Conservation (phyloP, 139 green algal genomes). For the Raphidocelis subcapitata region DNA sequence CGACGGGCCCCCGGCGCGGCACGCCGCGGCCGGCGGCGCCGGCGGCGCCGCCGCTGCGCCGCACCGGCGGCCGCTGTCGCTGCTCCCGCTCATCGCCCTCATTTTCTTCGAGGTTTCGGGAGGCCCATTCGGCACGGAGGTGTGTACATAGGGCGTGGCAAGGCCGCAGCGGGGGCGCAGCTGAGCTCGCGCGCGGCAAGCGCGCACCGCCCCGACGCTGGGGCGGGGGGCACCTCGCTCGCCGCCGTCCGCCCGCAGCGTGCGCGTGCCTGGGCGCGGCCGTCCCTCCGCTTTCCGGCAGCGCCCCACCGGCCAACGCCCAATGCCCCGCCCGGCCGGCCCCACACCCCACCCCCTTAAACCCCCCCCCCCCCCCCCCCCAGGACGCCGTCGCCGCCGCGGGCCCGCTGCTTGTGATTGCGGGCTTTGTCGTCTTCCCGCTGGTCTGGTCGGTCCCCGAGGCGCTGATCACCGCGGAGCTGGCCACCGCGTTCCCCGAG, state of each 20-base stretch:
- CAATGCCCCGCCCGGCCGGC: background rate
- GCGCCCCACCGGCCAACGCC: too few species aligned
- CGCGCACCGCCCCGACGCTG: background rate
- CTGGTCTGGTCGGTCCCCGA: slow-evolving; percentile 91
- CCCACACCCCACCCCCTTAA: background rate
- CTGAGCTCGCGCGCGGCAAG: background rate
- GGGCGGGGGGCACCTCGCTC: background rate
- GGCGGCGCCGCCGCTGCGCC: too few species aligned
- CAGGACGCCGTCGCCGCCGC: slow-evolving; percentile 81
- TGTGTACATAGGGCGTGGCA: slow-evolving; percentile 9
- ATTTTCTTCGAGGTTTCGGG: slow-evolving; percentile 97
- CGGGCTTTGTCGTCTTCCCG: slow-evolving; percentile 81
- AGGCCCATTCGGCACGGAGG: slow-evolving; percentile 94
- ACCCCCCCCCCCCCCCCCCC: background rate
- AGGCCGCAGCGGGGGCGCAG: background rate
- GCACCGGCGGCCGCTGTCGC: slow-evolving; percentile 49
- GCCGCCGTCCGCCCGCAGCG: background rate
- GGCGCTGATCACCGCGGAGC: slow-evolving; percentile 89
- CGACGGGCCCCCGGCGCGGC: too few species aligned
- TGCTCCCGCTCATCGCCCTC: slow-evolving; percentile 89
- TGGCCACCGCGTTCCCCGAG: slow-evolving; percentile 94
- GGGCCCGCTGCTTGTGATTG: slow-evolving; percentile 80
- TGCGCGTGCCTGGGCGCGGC: background rate
- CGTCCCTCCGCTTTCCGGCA: too few species aligned
- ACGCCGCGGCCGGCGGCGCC: too few species aligned